Evolutionary conservation across 495 filamentous ascomycete genomes (phyloP), one percentile per base, ranked within the genome.

Genomic region (Opeltia flavorubescens): DNA sequence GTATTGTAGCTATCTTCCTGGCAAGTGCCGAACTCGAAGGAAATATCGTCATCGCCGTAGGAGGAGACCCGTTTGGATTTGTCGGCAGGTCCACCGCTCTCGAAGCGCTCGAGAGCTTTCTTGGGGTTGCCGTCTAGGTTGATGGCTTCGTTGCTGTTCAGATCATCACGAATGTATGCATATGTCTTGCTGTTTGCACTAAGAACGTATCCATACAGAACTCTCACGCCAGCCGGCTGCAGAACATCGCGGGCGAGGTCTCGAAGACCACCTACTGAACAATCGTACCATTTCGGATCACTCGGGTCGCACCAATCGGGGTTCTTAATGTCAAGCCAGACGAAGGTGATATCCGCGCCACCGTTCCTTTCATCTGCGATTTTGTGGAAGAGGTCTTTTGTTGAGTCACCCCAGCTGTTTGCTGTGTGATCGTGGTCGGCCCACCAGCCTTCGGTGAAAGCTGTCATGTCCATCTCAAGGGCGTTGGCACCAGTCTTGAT

Each of bases 371-470:
- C 35, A 13, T 20, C 9, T 9, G 35, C 35, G 35, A 50, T 46
- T 5, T 47, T 25, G 30, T 50, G 1, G 43, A 50, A 50, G 12
- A 46, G 17, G 9, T 46, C 40, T 12, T n/a, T 11, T 4, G 36
- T 20, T 23, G 26, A 30, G 3, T 20, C 43, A 11, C 34, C 5
- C 23, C 26, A 47, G 21, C 21, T 18, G 21, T 50, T 33, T 8
- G 27, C 48, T 9, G 42, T 12, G 29, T 46, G 48, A 8, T 39
- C 35, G 18, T 39, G 35, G n/a, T 46, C 21, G 21, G 42, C 28
- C 48, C 48, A 50, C 48, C 48, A 50, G 28, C 48, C 48, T 44
- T 46, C 48, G 8, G 27, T 46, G 29, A 36, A 50, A 31, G 43
- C 26, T 8, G 43, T 50, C 48, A 50, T 26, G 31, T 47, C 48